phyloP scores from a whole-genome alignment of 345 rosid species.

The Raphanus raphanistrum region DNA sequence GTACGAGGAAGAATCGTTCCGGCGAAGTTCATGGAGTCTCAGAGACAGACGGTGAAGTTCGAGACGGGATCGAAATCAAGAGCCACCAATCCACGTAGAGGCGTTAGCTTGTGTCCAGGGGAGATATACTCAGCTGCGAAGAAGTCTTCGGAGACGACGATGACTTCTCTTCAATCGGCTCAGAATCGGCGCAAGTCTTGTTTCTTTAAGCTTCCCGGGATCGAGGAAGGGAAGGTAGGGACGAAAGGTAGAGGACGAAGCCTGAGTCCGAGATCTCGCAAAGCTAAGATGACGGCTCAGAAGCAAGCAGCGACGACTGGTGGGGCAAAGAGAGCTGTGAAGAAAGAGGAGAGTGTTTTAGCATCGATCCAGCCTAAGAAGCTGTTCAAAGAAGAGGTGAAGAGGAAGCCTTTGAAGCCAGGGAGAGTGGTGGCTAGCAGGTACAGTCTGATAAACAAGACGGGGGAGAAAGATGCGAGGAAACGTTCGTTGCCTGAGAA shows the following conservation, averaged over 20 bases:
- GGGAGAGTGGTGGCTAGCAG: constrained; percentile 81
- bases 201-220: constrained; percentile 79
- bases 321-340: constrained; percentile 58
- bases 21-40: constrained; percentile 78
- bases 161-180: constrained; percentile 64
- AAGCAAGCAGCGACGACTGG: constrained; percentile 74
- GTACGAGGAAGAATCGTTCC: constrained; percentile 61
- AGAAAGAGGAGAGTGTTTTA: constrained; percentile 66
- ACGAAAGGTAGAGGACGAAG: constrained; percentile 73
- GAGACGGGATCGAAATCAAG: constrained; percentile 50
- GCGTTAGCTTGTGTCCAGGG: constrained; percentile 81
- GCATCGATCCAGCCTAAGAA: constrained; percentile 70
- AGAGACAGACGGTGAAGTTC: constrained; percentile 46
- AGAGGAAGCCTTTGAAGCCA: constrained; percentile 61
- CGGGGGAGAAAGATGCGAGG: constrained; percentile 42
- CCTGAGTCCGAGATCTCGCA: constrained; percentile 72
- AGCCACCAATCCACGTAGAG: constrained; percentile 52
- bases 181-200: constrained; percentile 84
- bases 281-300: constrained; percentile 45
- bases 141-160: constrained; percentile 46
- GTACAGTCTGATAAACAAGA: constrained; percentile 52
- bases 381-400: constrained; percentile 82
- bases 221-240: constrained; percentile 68
- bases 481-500: constrained; percentile 72
- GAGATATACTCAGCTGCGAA: constrained; percentile 60